These are phyloP conservation scores for Hyphochytrium catenoides DNA, from an alignment of 352 stramenopile species.

Conservation along the genomic window DNA sequence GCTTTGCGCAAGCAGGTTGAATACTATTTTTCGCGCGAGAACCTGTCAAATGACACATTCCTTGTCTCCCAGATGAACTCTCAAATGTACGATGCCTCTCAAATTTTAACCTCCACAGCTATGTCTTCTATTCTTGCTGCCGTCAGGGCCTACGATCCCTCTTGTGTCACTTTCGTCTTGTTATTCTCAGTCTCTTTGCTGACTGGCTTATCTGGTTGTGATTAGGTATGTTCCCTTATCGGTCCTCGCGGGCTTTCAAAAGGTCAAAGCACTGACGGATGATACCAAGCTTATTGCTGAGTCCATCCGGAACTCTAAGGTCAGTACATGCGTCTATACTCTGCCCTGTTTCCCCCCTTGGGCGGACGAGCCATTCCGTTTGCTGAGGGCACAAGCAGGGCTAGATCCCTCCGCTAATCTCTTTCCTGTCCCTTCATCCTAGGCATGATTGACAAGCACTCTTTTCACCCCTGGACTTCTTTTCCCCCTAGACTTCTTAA, in stretches of 20 bases:
- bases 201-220: not conserved
- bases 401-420: no score
- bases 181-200: conserved; percentile 1
- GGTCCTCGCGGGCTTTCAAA: conserved; percentile 47
- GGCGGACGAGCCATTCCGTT: no score
- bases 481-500: no score
- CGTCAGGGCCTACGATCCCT: no score
- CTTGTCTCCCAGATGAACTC: conserved; percentile 68
- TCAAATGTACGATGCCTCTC: conserved; percentile 33
- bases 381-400: no score
- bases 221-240: conserved; percentile 53
- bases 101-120: not conserved
- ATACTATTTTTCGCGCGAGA: conserved; percentile 71
- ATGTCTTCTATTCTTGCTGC: no score
- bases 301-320: conserved; percentile 34
- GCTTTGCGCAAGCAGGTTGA: conserved; percentile 62
- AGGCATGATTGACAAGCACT: no score
- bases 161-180: no score
- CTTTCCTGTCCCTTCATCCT: no score
- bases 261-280: conserved; percentile 56
- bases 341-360: no score
- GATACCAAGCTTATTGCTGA: conserved; percentile 29
- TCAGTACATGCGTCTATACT: no score
- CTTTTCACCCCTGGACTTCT: no score
- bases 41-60: conserved; percentile 56